Base-by-base conservation (phyloP, 768 basidiomycete genomes). In the Pluteus cervinus region DNA sequence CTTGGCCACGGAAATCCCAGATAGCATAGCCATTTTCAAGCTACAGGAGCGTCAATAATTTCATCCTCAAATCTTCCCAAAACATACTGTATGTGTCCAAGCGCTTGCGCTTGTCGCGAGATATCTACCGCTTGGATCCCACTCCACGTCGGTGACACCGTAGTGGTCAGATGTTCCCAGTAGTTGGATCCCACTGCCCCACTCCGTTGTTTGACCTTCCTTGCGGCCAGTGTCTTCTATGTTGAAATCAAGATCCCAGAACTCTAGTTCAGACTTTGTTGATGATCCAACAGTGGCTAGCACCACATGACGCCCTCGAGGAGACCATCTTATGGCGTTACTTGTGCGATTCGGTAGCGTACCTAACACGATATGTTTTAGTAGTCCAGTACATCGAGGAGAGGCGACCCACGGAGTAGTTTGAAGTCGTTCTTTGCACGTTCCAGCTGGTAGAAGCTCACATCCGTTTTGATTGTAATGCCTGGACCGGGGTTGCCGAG, bases 1-100 rank as follows among this genome's bases (percentile, higher is more conserved):
- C 89, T 58, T 89, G 84, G n/a, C 94, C 96, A 37, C 86, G 85
- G 76, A 96, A 97, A 63, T 98, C 93, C 91, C 93, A 98, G 48
- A 99, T 79, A 7, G 84, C 84, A 55, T 81, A 99, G 24, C 96
- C 96, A 43, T 97, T 89, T 58, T 99, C 96, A 44, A 97, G 79
- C 94, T 97, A 49, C 22, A n/a, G n/a, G 37, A 33, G 29, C 1
- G 15, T 24, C 36, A 28, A 26, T 38, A 24, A 36, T 23, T 15
- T 40, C 18, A 54, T 41, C 17, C 41, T 29, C 33, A 17, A 38
- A 45, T 29, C 18, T 26, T 32, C 16, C 15, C 30, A 22, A 40
- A 24, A 29, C 81, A 49, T 60, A 96, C 94, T 55, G 86, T 86
- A 52, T 90, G 86, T 51, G 86, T 81, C 94, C 96, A 99, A 18